phyloP scores from a whole-genome alignment of 1,139 yeast genomes.

The Pichia norvegensis region DNA sequence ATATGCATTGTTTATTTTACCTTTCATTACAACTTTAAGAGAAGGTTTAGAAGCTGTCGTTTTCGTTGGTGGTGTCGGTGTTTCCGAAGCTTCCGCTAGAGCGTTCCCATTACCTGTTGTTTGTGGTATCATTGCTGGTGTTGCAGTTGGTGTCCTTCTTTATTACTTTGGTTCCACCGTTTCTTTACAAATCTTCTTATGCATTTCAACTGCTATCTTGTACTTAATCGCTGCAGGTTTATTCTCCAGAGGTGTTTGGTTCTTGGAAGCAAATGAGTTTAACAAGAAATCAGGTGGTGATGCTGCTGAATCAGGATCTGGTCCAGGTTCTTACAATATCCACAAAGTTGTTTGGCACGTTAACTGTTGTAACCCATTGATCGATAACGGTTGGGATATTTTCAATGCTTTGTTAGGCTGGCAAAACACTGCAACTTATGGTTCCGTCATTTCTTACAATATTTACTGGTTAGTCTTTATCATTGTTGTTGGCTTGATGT shows the following conservation, averaged over 20 bases:
- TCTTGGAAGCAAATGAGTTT: slow-evolving; percentile 59
- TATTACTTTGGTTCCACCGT: slow-evolving; percentile 69
- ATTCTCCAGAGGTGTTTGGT: slow-evolving; percentile 87
- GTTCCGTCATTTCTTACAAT: slow-evolving; percentile 78
- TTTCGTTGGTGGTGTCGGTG: slow-evolving; percentile 73
- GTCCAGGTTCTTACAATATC: slow-evolving; percentile 87
- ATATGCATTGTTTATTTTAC: slow-evolving; percentile 69
- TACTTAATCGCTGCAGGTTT: slow-evolving; percentile 85
- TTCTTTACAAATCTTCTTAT: slow-evolving; percentile 72
- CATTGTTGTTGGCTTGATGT: slow-evolving; percentile 47
- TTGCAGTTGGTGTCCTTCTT: slow-evolving; percentile 53
- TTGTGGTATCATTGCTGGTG: slow-evolving; percentile 67
- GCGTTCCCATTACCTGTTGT: slow-evolving; percentile 82
- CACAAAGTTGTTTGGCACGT: slow-evolving; percentile 80
- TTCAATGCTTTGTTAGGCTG: slow-evolving; percentile 83
- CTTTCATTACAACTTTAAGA: slow-evolving; percentile 72
- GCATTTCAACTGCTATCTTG: slow-evolving; percentile 72
- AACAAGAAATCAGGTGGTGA: slow-evolving; percentile 72
- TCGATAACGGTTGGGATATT: slow-evolving; percentile 88
- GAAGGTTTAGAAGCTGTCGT: slow-evolving; percentile 88
- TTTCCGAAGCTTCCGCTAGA: slow-evolving; percentile 37
- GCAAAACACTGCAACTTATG: slow-evolving; percentile 89
- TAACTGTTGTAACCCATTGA: slow-evolving; percentile 86
- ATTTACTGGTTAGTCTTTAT: slow-evolving; percentile 71
- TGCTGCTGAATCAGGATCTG: slow-evolving; percentile 81